Evolutionary conservation across 2,329 filamentous ascomycete species (phyloP), one percentile per base, ranked within the genome.

Genomic region (Calonectria ilicicola): DNA sequence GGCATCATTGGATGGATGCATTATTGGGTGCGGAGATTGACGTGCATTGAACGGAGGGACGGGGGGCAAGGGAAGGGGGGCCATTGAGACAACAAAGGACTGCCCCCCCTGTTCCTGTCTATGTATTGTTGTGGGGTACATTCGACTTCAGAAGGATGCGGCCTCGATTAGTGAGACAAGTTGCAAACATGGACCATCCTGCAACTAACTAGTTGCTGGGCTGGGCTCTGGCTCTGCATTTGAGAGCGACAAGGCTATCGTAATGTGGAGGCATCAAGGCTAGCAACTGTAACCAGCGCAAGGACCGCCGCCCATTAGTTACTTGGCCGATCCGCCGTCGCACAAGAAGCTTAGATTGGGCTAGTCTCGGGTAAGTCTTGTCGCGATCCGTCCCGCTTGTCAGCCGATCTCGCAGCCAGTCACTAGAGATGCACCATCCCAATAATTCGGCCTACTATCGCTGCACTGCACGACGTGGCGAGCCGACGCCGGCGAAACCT

Each of bases 331-430:
- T 40, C 53, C 29, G 29, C 26, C 21, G 32, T 60, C 53, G 32
- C 53, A 60, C 53, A 60, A 60, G 3, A 7, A 47, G 44, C 21
- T 10, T 51, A 23, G 32, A 60, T 60, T 40, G 32, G 53, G 21
- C 35, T 38, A 60, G 53, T 17, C 32, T 51, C 47, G 35, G 53
- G 14, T 38, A 40, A 60, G 32, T 60, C 38, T 17, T 60, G 12
- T 23, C 21, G 35, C 53, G 53, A 60, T 60, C 53, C 53, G 53
- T 60, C 53, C 53, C 53, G 53, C 32, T 40, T 58, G 53, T 40
- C 53, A 60, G 53, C 53, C 53, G 53, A 60, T 60, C 53, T 60
- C 53, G 53, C 53, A 60, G 53, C 23, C 35, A n/a, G 53, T 26
- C 53, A 26, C 29, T 15, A 23, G 38, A 19, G 17, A 58, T 40